Conservation (phyloP, 2,329 filamentous ascomycete genomes). For the Epicoccum nigrum region DNA sequence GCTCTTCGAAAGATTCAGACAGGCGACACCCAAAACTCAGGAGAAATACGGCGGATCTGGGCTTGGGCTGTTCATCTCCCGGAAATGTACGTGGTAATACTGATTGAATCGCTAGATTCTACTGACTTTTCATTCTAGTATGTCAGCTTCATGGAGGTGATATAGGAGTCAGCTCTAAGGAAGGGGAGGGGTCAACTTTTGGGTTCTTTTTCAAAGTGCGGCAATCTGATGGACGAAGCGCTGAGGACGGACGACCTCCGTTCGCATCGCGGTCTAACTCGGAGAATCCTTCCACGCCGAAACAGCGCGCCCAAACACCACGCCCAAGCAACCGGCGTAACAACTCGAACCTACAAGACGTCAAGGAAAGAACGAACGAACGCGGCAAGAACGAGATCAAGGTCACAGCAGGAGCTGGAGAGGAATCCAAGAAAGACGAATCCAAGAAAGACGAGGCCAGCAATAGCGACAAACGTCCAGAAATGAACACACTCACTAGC, state of each 20-base stretch:
- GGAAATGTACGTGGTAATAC: conserved; percentile 35
- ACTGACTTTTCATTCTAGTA: conserved; percentile 22
- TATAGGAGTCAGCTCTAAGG: conserved; percentile 44
- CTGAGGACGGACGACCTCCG: conserved; percentile 32
- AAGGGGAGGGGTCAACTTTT: conserved; percentile 46
- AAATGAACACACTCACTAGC: conserved; percentile 22
- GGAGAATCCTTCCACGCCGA: conserved; percentile 21
- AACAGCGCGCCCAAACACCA: conserved; percentile 19
- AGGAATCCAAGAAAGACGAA: background rate
- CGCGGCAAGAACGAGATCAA: conserved; percentile 7
- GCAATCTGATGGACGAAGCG: conserved; percentile 26
- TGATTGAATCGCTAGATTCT: background rate
- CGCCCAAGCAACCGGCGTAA: conserved; percentile 37
- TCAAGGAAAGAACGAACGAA: conserved; percentile 31
- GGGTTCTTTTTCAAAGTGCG: conserved; percentile 48
- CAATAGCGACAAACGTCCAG: background rate
- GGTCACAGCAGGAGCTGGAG: conserved; percentile 1
- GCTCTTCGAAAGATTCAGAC: conserved; percentile 52
- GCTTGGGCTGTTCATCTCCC: conserved; percentile 47
- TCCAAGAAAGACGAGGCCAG: background rate
- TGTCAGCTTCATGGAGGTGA: conserved; percentile 49
- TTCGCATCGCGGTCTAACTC: conserved; percentile 34
- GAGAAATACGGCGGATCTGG: conserved; percentile 52
- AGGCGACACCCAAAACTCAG: conserved; percentile 49
- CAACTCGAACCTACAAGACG: conserved; percentile 35